phyloP scores from a whole-genome alignment of 139 green algal genomes.

The Protoeuglena noctilucae region DNA sequence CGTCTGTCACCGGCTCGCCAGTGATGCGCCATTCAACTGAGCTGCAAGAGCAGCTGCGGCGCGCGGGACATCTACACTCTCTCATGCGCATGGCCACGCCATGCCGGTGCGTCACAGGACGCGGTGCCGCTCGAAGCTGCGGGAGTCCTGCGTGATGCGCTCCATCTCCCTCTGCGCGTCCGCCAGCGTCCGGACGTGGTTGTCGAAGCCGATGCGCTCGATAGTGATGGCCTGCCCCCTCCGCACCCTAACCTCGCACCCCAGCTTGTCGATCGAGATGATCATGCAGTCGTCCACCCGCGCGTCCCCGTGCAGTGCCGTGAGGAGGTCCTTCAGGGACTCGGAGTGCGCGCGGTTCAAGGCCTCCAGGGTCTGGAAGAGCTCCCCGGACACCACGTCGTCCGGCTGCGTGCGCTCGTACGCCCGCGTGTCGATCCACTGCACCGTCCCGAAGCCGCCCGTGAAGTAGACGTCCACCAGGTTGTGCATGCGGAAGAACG shows the following conservation, averaged over 20 bases:
- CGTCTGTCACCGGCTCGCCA: too few relatives aligned
- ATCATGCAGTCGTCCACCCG: constrained; percentile 52
- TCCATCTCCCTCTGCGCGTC: neutral
- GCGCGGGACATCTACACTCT: too few relatives aligned
- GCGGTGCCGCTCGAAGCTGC: neutral
- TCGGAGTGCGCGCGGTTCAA: constrained; percentile 46
- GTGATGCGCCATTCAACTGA: too few relatives aligned
- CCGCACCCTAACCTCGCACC: constrained; percentile 73
- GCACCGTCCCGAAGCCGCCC: constrained; percentile 81
- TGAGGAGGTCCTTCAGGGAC: constrained; percentile 34
- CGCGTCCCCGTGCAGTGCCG: neutral
- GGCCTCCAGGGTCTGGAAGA: constrained; percentile 7
- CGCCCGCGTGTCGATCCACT: constrained; percentile 78
- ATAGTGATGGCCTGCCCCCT: constrained; percentile 52
- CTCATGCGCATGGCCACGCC: too few relatives aligned
- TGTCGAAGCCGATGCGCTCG: constrained; percentile 56
- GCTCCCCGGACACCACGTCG: constrained; percentile 32
- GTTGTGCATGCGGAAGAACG: constrained; percentile 83
- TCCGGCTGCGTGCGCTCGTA: constrained; percentile 68
- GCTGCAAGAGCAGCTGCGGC: too few relatives aligned
- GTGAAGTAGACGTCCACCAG: constrained; percentile 98
- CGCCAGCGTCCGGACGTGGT: neutral
- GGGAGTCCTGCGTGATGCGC: neutral
- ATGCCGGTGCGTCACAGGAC: neutral
- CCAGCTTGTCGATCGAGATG: constrained; percentile 79